Evolutionary conservation across 352 stramenopile species (phyloP), one percentile per base, ranked within the genome.

Genomic region (Hyaloperonospora arabidopsidis): DNA sequence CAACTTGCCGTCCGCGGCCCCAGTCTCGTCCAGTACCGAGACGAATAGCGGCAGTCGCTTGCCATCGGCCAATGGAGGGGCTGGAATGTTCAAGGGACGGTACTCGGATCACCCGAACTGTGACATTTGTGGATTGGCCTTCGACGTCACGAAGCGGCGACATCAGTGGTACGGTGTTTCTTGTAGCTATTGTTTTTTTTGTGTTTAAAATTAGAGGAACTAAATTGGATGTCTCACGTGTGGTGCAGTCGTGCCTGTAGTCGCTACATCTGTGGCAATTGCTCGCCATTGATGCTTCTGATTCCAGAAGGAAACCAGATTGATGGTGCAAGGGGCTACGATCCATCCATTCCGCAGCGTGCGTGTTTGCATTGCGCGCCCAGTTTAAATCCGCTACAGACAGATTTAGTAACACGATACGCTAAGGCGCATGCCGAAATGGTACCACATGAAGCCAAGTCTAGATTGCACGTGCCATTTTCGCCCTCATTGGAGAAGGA

Each of bases 61-160:
- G 3, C 25, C 25, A 7, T 29, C 25, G 7, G 3, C 25, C 38
- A 32, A 54, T 7, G 22, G 45, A 28, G 38, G 61, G 35, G 63
- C 61, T 22, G 70, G 72, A 2, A 54, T 84, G 19, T 52, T 82
- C 18, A 72, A 46, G 12, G 47, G 63, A 1, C 75, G 75, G 13
- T 88, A 88, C 57, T 58, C 66, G 7, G 68, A 84, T 49, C 75
- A 88, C 38, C 78, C 78, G 2, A 82, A 79, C 47, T 86, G 75
- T 65, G 75, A 86, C 43, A 63, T 86, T 28, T 88, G 78, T 63
- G 49, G 45, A n/a, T 46, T 75, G n/a, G 34, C 32, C 11, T 88
- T 88, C 34, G 78, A 88, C 35, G 61, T 88, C 39, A 72, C 70
- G 19, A 78, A 81, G 45, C 70, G 64, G 12, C 74, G 78, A 17